phyloP scores from a whole-genome alignment of 192 early-diverging fungal species.

The Coemansia sp. region DNA sequence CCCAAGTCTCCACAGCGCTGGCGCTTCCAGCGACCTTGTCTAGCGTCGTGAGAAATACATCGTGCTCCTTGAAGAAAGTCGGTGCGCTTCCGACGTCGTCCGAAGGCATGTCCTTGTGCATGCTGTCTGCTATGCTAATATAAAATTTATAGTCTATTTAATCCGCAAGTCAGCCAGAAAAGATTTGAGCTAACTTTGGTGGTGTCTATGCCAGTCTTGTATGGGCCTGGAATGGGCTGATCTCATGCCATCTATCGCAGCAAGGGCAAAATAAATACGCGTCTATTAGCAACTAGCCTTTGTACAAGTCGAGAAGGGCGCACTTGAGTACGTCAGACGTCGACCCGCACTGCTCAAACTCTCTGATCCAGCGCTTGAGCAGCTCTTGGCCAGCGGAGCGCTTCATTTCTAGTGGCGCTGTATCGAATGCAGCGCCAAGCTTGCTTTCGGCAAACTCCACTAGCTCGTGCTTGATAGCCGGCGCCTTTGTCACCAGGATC shows the following conservation, averaged over 20 bases:
- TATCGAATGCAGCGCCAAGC: constrained; percentile 33
- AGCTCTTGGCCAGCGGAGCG: constrained; percentile 44
- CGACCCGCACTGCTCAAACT: constrained; percentile 50
- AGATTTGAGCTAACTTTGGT: neutral
- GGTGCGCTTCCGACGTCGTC: constrained; percentile 33
- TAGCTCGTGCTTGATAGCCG: constrained; percentile 40
- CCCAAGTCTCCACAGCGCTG: constrained; percentile 11
- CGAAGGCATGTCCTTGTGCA: neutral
- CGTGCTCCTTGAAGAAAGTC: constrained; percentile 45
- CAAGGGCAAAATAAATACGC: neutral
- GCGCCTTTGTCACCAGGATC: constrained; percentile 46
- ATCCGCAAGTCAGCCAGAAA: neutral
- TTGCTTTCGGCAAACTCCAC: constrained; percentile 42
- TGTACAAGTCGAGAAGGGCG: constrained; percentile 50
- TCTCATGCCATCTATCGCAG: neutral
- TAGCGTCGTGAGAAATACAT: constrained; percentile 22
- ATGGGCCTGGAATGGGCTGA: neutral
- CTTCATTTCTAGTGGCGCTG: constrained; percentile 18
- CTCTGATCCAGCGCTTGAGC: constrained; percentile 45
- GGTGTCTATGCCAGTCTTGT: neutral
- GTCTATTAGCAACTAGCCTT: constrained; percentile 18
- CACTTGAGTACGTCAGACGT: constrained; percentile 46
- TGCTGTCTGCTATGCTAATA: constrained; percentile 1
- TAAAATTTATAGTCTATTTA: neutral
- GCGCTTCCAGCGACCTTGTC: constrained; percentile 14